Base-by-base conservation (phyloP, 441 rosid species). In the Rhodomyrtus psidioides region DNA sequence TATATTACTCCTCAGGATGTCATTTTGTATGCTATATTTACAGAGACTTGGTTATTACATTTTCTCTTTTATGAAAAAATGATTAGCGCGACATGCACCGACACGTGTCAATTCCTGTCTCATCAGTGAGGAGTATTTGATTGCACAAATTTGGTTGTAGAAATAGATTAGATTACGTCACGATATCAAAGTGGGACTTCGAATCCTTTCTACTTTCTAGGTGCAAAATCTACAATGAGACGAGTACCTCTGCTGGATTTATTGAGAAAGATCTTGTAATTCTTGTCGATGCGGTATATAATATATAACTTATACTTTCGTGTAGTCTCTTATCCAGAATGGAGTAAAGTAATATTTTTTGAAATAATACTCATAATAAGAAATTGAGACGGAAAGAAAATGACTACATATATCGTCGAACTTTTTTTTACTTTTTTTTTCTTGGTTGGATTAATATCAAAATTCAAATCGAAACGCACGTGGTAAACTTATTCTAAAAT, bases 101-200 rank as follows among this genome's bases (percentile, higher is more conserved):
- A 83, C 88, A 88, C 90, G 89, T 88, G 92, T 60, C 55, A 3
- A 17, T 10, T 19, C 34, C 1, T 10, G n/a, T 9, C n/a, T 21
- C 7, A 6, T 10, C 75, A 10, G 12, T 70, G 79, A 39, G 26
- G 46, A 19, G 49, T 21, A 6, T 0, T 39, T 70, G n/a, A 70
- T 21, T 21, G 49, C n/a, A 21, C 44, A 34, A 34, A 70, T 70
- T 21, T 70, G 15, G 9, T 34, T 19, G 10, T 21, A n/a, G n/a
- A 39, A 12, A 70, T 9, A 39, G n/a, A 19, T 42, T 39, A 21
- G n/a, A 34, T 34, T 9, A 62, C 6, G 9, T 30, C 44, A 16
- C 6, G 21, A 60, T 28, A 60, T 60, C 24, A 54, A 54, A 54
- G 24, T 19, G 56, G 56, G 21, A 54, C 9, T 6, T 54, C 2